Evolutionary conservation across 176 grass and related monocot species (phyloP), one percentile per base, ranked within the genome.

Genomic region (Eragrostis curvula): DNA sequence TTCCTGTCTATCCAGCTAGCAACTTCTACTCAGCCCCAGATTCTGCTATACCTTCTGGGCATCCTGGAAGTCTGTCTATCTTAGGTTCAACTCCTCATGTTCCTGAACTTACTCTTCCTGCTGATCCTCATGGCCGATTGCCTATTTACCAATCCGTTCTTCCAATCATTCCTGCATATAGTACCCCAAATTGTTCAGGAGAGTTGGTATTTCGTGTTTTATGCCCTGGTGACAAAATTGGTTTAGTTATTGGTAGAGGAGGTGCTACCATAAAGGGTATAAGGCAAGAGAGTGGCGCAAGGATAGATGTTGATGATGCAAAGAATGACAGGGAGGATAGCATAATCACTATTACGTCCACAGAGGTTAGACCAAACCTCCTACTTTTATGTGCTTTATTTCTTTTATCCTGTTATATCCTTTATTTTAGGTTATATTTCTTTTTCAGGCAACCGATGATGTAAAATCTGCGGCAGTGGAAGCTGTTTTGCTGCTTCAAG

Each of bases 401-500:
- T 70, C 28, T 62, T 62, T 8, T 90, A 25, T 77, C 57, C 44
- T 44, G 20, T 45, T 36, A 29, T 76, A 39, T 18, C 5, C 49
- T 85, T 70, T 46, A 78, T 79, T 71, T 78, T 51, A 30, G 53
- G 18, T 87, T 51, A 72, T 58, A 32, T 10, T 86, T 75, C 42
- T 63, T 59, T 85, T 71, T 75, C 86, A 98, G 96, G 84, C 92
- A 39, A 92, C 85, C 0, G 86, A 96, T 90, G 96, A 99, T 91
- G 77, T 90, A 53, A 99, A 96, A 57, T 99, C 96, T 76, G 89
- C 93, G 51, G 96, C 90, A 73, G 93, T 99, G 64, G 96, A 99
- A 88, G 91, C 96, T 89, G 91, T 99, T 75, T 74, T 99, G 69
- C 75, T 91, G 69, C 91, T 99, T 58, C 96, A 99, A 90, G 85